phyloP scores from a whole-genome alignment of 257 asterid genomes.

The Ocimum tenuiflorum region DNA sequence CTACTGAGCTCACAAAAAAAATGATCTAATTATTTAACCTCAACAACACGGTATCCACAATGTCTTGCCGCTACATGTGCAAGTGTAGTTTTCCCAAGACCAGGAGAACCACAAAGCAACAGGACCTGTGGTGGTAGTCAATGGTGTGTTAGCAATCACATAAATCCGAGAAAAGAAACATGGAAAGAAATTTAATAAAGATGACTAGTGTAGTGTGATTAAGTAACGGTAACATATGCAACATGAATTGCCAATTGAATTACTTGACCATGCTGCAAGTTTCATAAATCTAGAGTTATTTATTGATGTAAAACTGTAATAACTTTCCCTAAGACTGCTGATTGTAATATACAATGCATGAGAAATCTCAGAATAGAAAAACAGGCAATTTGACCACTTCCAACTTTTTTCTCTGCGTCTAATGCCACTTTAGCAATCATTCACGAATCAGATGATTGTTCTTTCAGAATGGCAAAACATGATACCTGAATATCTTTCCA shows the following conservation, averaged over 20 bases:
- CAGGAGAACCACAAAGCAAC: conserved; percentile 97
- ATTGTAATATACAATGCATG: neutral
- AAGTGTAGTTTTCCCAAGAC: conserved; percentile 98
- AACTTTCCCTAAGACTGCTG: neutral
- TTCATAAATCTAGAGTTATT: conserved; percentile 10
- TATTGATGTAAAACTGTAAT: neutral
- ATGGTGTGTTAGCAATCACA: conserved; percentile 11
- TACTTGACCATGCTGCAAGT: neutral
- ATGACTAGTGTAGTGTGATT: conserved; percentile 5
- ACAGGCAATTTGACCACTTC: neutral
- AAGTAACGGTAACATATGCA: neutral
- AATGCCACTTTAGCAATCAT: neutral
- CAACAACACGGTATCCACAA: conserved; percentile 96
- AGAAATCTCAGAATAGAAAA: neutral
- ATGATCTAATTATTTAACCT: conserved; percentile 42
- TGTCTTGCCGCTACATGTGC: conserved; percentile 98
- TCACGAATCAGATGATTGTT: neutral
- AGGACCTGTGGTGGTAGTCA: conserved; percentile 53
- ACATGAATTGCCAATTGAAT: conserved; percentile 7
- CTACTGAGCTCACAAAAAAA: conserved; percentile 16
- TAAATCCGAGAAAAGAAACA: neutral
- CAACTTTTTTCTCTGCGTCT: neutral
- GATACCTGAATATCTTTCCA: neutral
- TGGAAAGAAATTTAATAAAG: neutral
- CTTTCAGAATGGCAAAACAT: neutral